Conservation (phyloP, 495 filamentous ascomycete species). For the Arthonia radiata region DNA sequence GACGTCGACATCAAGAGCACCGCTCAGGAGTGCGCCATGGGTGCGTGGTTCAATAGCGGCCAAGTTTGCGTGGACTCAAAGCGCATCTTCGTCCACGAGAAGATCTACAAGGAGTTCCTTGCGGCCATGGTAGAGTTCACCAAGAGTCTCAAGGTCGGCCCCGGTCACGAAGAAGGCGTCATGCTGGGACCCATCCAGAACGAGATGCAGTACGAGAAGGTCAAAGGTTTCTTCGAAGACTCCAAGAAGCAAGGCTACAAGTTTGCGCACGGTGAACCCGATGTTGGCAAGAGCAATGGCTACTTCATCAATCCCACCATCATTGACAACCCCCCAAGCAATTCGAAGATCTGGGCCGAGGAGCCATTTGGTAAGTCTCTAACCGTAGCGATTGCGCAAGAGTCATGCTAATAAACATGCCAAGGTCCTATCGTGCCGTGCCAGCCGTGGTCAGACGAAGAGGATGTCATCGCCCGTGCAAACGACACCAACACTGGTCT, state of each 20-base stretch:
- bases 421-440: conserved; percentile 29
- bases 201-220: conserved; percentile 27
- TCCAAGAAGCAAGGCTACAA: conserved; percentile 16
- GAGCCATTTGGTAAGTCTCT: conserved; percentile 19
- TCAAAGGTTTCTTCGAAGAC: conserved; percentile 21
- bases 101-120: conserved; percentile 37
- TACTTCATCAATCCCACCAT: conserved; percentile 32
- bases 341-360: conserved; percentile 22
- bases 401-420: conserved; percentile 1
- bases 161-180: conserved; percentile 17
- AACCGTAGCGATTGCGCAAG: too few species aligned
- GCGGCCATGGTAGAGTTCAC: conserved; percentile 27
- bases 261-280: conserved; percentile 17
- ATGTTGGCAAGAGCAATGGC: conserved; percentile 18
- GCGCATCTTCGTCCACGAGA: conserved; percentile 43
- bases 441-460: conserved; percentile 28
- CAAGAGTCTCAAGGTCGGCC: conserved; percentile 22
- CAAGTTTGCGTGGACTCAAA: conserved; percentile 40
- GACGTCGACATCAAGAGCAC: conserved; percentile 39
- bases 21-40: conserved; percentile 27
- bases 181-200: conserved; percentile 34
- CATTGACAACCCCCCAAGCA: conserved; percentile 30
- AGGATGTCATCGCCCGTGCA: conserved; percentile 29
- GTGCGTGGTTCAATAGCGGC: conserved; percentile 34
- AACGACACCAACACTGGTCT: conserved; percentile 31